phyloP scores from a whole-genome alignment of 2,329 filamentous ascomycete species.

The Neoscytalidium dimidiatum region DNA sequence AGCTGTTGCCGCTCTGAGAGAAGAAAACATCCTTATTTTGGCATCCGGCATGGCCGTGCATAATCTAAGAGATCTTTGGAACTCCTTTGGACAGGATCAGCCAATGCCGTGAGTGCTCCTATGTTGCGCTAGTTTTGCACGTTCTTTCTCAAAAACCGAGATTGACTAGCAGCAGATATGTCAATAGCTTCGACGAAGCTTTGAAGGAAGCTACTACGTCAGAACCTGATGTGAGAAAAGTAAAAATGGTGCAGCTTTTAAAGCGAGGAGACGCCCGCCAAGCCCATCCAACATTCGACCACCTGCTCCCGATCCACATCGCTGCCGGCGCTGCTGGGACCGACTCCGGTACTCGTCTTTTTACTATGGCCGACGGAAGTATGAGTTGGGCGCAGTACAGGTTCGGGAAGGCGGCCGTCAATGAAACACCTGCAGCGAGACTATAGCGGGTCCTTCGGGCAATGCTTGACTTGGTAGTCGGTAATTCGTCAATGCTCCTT shows the following conservation, averaged over 20 bases:
- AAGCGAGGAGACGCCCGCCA: constrained; percentile 54
- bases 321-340: constrained; percentile 55
- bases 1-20: constrained; percentile 22
- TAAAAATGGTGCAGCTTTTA: constrained; percentile 38
- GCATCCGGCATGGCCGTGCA: constrained; percentile 31
- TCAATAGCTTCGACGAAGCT: constrained; percentile 30
- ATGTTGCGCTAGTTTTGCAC: no score
- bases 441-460: background rate
- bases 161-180: constrained; percentile 26
- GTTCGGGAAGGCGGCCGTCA: constrained; percentile 42
- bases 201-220: constrained; percentile 28
- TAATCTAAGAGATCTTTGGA: constrained; percentile 37
- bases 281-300: constrained; percentile 66
- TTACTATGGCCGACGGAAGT: constrained; percentile 53
- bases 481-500: background rate
- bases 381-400: constrained; percentile 59
- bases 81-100: constrained; percentile 24
- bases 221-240: constrained; percentile 29
- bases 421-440: constrained; percentile 1
- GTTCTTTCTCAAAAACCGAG: no score
- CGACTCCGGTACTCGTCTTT: constrained; percentile 48
- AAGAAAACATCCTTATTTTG: constrained; percentile 25
- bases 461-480: background rate
- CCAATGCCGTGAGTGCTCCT: constrained; percentile 30
- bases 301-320: constrained; percentile 62